Evolutionary conservation across 768 basidiomycete genomes (phyloP), one percentile per base, ranked within the genome.

Genomic region (Lactarius sanguifluus): DNA sequence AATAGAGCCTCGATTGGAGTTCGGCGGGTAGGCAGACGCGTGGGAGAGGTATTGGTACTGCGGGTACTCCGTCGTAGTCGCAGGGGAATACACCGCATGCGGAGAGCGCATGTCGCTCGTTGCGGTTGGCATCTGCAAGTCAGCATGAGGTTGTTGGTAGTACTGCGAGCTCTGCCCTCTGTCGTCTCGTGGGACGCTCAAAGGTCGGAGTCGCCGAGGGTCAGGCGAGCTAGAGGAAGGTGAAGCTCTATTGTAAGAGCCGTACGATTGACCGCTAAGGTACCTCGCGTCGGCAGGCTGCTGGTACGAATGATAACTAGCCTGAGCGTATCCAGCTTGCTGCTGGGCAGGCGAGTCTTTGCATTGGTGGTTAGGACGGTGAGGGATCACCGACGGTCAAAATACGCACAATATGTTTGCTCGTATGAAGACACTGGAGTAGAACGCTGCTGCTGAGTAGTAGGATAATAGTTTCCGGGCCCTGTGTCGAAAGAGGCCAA

Each of bases 1-100:
- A 4, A 69, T 62, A 58, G 47, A 5, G 43, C 73, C 66, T 40
- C 75, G 70, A 20, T 73, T 71, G 3, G 74, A 68, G 50, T 32
- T 45, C 15, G 63, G 12, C 18, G 55, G 7, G 43, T 69, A 66
- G n/a, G 38, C 15, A 30, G 45, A n/a, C 9, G 62, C 7, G 43
- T 36, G 30, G 32, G 56, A 45, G 30, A 52, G 18, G 32, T 50
- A 54, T 52, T 65, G 63, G 16, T 63, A 59, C n/a, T 56, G 58
- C n/a, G 59, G 45, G 32, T 64, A 66, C 57, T 34, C n/a, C 23
- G 45, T 9, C 43, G 43, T 6, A 47, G 45, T 28, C 40, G 28
- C 12, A 36, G 47, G 36, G 32, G 68, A 40, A 47, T 69, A 70
- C 2, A n/a, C 32, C 38, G 38, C 38, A 38, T 69, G 55, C 32